A percentile compares a stretch with the other conserved stretches of the same genome.
These are phyloP conservation scores for Allium cepa DNA, from an alignment of 106 monocot genomes.

Conservation along the genomic window DNA sequence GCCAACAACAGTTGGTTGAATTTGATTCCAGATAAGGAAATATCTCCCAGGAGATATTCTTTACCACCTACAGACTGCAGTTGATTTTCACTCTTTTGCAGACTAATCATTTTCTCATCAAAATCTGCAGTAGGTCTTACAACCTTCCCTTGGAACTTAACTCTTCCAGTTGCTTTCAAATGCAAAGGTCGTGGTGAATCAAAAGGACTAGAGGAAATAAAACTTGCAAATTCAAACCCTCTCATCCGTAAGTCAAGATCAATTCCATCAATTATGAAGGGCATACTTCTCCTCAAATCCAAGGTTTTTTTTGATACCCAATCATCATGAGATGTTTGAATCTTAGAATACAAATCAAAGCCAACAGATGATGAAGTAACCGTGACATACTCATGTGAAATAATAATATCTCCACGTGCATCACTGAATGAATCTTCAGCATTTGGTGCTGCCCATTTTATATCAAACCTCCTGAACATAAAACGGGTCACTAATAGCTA, in stretches of 20 bases:
- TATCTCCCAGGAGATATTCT: conserved; percentile 64
- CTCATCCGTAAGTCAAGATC: conserved; percentile 88
- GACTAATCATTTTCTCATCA: conserved; percentile 21
- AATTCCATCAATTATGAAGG: conserved; percentile 69
- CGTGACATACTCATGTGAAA: conserved; percentile 68
- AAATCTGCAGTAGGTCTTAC: conserved; percentile 15
- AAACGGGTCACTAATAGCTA: not conserved
- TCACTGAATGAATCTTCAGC: conserved; percentile 94
- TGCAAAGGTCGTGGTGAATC: conserved; percentile 80
- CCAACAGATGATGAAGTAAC: conserved; percentile 77
- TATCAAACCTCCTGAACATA: conserved; percentile 83
- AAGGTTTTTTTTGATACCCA: conserved; percentile 15
- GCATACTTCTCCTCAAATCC: conserved; percentile 32
- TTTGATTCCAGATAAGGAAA: conserved; percentile 85
- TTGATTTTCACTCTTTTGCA: conserved; percentile 7
- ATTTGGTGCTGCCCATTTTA: conserved; percentile 96
- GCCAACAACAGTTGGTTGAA: conserved; percentile 93
- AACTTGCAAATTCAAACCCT: conserved; percentile 84
- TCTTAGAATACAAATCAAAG: conserved; percentile 74
- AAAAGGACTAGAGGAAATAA: conserved; percentile 64
- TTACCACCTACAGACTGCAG: conserved; percentile 17
- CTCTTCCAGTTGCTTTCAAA: conserved; percentile 79
- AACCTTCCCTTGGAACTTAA: conserved; percentile 91
- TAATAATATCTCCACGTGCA: conserved; percentile 90
- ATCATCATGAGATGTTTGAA: conserved; percentile 71